phyloP scores from a whole-genome alignment of 148 eudicot species.

The Chenopodium berlandieri region DNA sequence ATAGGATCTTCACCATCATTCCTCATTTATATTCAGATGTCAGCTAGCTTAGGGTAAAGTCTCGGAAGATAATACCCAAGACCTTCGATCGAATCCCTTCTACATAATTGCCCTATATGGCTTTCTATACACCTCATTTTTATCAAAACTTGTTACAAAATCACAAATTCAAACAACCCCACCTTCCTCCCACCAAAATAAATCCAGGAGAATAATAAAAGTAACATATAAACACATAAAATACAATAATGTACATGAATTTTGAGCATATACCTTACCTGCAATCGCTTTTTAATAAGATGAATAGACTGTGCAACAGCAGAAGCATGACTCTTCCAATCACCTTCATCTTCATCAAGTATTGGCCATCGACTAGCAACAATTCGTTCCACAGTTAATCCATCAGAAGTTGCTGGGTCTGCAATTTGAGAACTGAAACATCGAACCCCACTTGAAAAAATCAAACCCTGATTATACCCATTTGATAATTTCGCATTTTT shows the following conservation, averaged over 20 bases:
- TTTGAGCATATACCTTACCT: conserved; percentile 31
- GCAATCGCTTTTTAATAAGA: conserved; percentile 78
- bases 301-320: conserved; percentile 89
- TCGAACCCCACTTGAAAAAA: conserved; percentile 26
- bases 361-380: conserved; percentile 62
- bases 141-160: not conserved
- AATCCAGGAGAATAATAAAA: not conserved
- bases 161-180: not conserved
- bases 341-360: conserved; percentile 71
- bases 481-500: conserved; percentile 15
- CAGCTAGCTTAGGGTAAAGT: no score
- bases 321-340: conserved; percentile 97
- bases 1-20: not conserved
- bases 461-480: conserved; percentile 28
- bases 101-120: no score
- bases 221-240: no score
- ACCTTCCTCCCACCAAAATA: not conserved
- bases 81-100: no score
- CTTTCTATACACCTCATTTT: not conserved
- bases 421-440: conserved; percentile 53
- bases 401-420: conserved; percentile 68
- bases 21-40: not conserved
- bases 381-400: conserved; percentile 81
- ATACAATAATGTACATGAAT: not conserved
- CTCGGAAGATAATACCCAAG: no score